These are phyloP conservation scores for Monosporascus sp. DNA, from an alignment of 2,329 filamentous ascomycete genomes.

Conservation along the genomic window DNA sequence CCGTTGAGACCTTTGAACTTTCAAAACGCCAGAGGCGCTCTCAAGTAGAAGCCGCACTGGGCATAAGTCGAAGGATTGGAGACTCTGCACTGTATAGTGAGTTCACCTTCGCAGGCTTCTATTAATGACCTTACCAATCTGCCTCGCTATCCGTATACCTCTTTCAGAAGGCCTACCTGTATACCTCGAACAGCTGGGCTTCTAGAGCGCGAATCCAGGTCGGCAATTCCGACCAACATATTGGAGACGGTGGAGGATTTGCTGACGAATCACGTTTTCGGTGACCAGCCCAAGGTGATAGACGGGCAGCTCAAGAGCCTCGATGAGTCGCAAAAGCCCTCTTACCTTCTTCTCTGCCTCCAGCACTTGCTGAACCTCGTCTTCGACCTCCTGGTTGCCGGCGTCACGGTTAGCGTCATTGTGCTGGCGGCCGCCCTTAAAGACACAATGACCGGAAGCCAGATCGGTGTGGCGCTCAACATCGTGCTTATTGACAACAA, in stretches of 20 bases:
- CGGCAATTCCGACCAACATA: slow-evolving; percentile 34
- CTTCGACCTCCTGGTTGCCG: slow-evolving; percentile 43
- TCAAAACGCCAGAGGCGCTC: slow-evolving; percentile 4
- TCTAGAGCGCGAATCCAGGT: slow-evolving; percentile 48
- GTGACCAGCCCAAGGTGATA: slow-evolving; percentile 30
- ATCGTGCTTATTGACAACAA: slow-evolving; percentile 29
- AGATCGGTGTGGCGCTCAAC: slow-evolving; percentile 31
- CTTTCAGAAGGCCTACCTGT: slow-evolving; percentile 46
- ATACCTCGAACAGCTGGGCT: slow-evolving; percentile 50
- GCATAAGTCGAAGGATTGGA: slow-evolving; percentile 23
- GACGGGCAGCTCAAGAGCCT: slow-evolving; percentile 36
- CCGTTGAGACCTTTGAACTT: neutral
- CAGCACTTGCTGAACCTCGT: slow-evolving; percentile 49
- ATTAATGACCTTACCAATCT: slow-evolving; percentile 39
- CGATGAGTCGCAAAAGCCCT: slow-evolving; percentile 5
- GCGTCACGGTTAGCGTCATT: slow-evolving; percentile 33
- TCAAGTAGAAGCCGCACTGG: slow-evolving; percentile 7
- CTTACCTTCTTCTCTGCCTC: slow-evolving; percentile 43
- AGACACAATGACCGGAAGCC: slow-evolving; percentile 17
- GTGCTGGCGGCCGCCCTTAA: slow-evolving; percentile 18
- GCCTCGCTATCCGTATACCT: slow-evolving; percentile 34
- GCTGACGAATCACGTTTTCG: slow-evolving; percentile 42
- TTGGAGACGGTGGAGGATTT: slow-evolving; percentile 39
- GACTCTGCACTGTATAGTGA: slow-evolving; percentile 32
- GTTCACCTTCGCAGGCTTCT: slow-evolving; percentile 25